A percentile compares a stretch with the other conserved stretches of the same genome.
phyloP scores from a whole-genome alignment of 208 protist species.

The Leishmania martiniquensis region DNA sequence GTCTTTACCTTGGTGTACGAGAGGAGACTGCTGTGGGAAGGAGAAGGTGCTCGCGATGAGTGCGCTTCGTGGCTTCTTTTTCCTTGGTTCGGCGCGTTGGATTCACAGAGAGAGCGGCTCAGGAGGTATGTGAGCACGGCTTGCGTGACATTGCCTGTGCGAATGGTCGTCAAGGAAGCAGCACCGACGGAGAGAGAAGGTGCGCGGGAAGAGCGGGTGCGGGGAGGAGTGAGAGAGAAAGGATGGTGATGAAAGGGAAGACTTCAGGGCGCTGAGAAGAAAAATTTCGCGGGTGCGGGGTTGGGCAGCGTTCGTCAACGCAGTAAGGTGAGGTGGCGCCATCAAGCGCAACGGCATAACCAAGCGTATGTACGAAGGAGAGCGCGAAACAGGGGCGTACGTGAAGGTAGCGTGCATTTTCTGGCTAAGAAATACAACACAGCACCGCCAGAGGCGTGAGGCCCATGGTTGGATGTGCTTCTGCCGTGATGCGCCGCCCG shows the following conservation, averaged over 20 bases:
- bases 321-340: background rate
- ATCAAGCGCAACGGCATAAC: background rate
- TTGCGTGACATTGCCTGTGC: background rate
- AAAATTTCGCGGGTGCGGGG: background rate
- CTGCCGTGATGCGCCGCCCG: background rate
- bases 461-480: background rate
- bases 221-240: too few species aligned
- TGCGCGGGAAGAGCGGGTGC: too few species aligned
- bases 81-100: too few species aligned
- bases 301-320: background rate
- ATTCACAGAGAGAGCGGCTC: background rate
- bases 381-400: background rate
- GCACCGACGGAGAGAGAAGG: background rate
- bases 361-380: background rate
- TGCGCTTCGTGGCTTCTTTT: too few species aligned
- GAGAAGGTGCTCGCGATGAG: too few species aligned
- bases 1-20: too few species aligned
- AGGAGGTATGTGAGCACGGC: background rate
- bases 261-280: too few species aligned
- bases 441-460: background rate
- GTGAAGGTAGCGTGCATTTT: background rate
- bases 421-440: background rate
- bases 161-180: too few species aligned
- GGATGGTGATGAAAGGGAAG: too few species aligned
- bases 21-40: too few species aligned